These are phyloP conservation scores for Fusarium chuoi DNA, from an alignment of 2,329 filamentous ascomycete genomes.

Conservation along the genomic window DNA sequence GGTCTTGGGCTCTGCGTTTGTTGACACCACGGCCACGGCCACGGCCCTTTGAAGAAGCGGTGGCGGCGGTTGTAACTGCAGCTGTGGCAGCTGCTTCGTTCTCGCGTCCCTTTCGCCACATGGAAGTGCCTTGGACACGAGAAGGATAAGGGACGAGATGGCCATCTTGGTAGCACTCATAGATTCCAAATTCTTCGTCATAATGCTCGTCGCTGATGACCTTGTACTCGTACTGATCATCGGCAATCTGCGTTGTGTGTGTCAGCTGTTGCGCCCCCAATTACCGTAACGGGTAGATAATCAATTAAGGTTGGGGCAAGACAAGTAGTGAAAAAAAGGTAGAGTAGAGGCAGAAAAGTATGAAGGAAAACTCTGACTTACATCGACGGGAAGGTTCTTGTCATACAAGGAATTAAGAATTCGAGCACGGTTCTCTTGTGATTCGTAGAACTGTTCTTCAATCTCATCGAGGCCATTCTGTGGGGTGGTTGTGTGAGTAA, in stretches of 20 bases:
- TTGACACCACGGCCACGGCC: slow-evolving; percentile 49
- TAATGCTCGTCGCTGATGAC: slow-evolving; percentile 57
- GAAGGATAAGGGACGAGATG: slow-evolving; percentile 58
- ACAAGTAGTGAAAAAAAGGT: slow-evolving; percentile 10
- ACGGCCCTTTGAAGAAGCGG: slow-evolving; percentile 44
- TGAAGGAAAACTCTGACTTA: slow-evolving; percentile 49
- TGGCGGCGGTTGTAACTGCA: slow-evolving; percentile 40
- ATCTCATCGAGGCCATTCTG: slow-evolving; percentile 54
- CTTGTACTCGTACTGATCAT: slow-evolving; percentile 59
- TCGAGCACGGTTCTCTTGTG: slow-evolving; percentile 58
- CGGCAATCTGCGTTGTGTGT: slow-evolving; percentile 49
- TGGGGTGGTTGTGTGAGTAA: slow-evolving; percentile 26
- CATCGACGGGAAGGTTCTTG: slow-evolving; percentile 59
- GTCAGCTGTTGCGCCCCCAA: slow-evolving; percentile 29
- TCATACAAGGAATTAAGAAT: slow-evolving; percentile 57
- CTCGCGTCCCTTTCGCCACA: slow-evolving; percentile 52
- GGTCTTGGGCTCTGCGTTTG: slow-evolving; percentile 64
- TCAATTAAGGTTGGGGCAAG: slow-evolving; percentile 33
- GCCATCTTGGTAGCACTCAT: slow-evolving; percentile 54
- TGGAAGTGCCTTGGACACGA: slow-evolving; percentile 55
- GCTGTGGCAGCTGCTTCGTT: slow-evolving; percentile 52
- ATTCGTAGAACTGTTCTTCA: slow-evolving; percentile 56
- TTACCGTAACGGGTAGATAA: slow-evolving; percentile 16
- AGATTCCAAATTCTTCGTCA: slow-evolving; percentile 56
- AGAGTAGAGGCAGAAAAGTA: slow-evolving; percentile 14